Evolutionary conservation across 495 filamentous ascomycete genomes (phyloP).

Genomic region (Lophiotrema nucula): DNA sequence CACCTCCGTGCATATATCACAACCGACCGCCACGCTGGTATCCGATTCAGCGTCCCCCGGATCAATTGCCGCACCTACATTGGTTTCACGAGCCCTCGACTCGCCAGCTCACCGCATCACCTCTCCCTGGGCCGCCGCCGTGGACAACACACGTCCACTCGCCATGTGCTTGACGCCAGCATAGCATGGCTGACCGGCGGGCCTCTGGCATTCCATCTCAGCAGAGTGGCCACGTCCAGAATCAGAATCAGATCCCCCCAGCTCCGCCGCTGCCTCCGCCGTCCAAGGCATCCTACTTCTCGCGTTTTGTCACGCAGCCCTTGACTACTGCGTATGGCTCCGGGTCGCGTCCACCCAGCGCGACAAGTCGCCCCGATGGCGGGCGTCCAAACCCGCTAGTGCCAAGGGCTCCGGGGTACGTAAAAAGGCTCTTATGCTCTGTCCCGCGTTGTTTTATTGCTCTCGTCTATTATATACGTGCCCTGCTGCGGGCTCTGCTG

Average conservation of each 20-base stretch:
- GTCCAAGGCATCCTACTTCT: slow-evolving; percentile 53
- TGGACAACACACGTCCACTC: background rate
- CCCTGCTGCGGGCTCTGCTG: no score
- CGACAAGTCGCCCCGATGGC: slow-evolving; percentile 35
- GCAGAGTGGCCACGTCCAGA: slow-evolving; percentile 38
- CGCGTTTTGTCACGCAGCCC: slow-evolving; percentile 55
- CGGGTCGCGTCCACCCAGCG: slow-evolving; percentile 55
- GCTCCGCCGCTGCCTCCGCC: slow-evolving; percentile 53
- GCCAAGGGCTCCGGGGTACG: slow-evolving; percentile 29
- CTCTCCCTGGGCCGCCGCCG: background rate
- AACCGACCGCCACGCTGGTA: background rate
- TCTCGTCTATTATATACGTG: no score
- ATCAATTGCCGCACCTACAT: background rate
- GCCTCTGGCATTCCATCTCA: slow-evolving; percentile 32
- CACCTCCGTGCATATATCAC: background rate
- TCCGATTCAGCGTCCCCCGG: background rate
- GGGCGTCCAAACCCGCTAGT: slow-evolving; percentile 32
- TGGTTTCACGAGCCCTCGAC: background rate
- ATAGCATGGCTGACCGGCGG: slow-evolving; percentile 47
- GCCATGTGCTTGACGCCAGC: background rate
- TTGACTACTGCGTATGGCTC: slow-evolving; percentile 52
- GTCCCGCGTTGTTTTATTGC: background rate
- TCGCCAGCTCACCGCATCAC: background rate
- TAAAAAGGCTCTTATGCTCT: background rate
- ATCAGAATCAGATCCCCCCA: no score